A percentile compares a stretch with the other conserved stretches of the same genome.
Conservation (phyloP, 1,284 basidiomycete species). For the Lignosus rhinocerotis region DNA sequence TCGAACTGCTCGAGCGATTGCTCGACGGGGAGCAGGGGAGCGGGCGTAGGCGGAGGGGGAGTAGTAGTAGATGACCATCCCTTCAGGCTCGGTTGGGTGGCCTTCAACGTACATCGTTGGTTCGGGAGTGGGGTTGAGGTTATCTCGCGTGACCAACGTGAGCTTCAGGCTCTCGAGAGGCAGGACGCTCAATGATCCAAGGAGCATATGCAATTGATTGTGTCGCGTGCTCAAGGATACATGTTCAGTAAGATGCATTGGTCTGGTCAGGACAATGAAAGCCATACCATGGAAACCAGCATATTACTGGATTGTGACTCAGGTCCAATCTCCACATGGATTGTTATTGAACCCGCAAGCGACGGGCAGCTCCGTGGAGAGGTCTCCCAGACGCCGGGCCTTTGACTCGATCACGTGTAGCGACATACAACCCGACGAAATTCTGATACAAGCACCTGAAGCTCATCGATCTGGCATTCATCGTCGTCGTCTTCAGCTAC, state of each 20-base stretch:
- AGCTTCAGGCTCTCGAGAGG: background rate
- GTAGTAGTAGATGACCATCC: background rate
- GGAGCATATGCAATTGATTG: background rate
- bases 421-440: too few species aligned
- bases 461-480: too few species aligned
- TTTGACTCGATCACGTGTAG: too few species aligned
- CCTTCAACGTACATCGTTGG: background rate
- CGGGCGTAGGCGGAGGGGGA: background rate
- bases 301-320: background rate
- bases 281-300: background rate
- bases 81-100: background rate
- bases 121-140: background rate
- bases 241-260: background rate
- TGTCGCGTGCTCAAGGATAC: too few species aligned
- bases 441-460: too few species aligned
- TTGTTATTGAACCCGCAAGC: background rate
- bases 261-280: background rate
- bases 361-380: too few species aligned
- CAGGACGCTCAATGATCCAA: background rate
- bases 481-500: too few species aligned
- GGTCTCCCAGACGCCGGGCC: too few species aligned
- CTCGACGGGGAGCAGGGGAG: background rate
- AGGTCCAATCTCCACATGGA: background rate
- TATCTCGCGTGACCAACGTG: background rate
- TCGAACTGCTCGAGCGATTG: background rate